Conservation (phyloP, 2,329 filamentous ascomycete species). For the Hirsutella minnesotensis region DNA sequence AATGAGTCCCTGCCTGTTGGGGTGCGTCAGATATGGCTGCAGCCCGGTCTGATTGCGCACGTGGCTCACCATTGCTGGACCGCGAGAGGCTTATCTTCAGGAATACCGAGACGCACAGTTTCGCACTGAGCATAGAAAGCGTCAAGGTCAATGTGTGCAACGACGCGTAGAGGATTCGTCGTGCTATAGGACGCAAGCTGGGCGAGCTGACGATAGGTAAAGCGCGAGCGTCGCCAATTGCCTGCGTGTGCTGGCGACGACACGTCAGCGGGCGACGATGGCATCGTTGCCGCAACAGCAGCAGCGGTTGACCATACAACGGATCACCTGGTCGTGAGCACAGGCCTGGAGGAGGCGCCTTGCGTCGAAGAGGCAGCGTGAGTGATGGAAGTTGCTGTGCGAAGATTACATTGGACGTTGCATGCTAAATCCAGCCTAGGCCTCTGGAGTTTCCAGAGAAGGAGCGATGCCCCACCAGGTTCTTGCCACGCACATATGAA, state of each 20-base stretch:
- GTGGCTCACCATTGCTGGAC: constrained; percentile 73
- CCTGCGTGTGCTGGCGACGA: constrained; percentile 16
- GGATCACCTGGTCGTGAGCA: no score
- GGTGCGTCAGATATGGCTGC: background rate
- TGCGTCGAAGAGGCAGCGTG: no score
- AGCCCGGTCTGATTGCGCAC: background rate
- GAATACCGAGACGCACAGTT: constrained; percentile 68
- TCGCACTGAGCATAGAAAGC: constrained; percentile 97
- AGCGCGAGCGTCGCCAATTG: constrained; percentile 46
- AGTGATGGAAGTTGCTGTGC: no score
- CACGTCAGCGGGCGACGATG: constrained; percentile 4
- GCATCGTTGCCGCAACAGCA: background rate
- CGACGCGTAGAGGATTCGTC: constrained; percentile 68
- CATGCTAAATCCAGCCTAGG: no score
- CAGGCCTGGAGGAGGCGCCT: no score
- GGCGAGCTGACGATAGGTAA: constrained; percentile 73
- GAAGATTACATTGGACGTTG: no score
- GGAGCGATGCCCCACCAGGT: background rate
- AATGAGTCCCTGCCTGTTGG: constrained; percentile 69
- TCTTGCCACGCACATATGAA: background rate
- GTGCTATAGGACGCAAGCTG: constrained; percentile 61
- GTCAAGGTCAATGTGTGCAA: constrained; percentile 90
- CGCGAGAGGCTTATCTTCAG: constrained; percentile 69
- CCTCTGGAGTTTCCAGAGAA: no score
- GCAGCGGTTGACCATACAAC: no score